A percentile compares a stretch with the other conserved stretches of the same genome.
Conservation (phyloP, 2,329 filamentous ascomycete species). For the Fusarium torreyae region DNA sequence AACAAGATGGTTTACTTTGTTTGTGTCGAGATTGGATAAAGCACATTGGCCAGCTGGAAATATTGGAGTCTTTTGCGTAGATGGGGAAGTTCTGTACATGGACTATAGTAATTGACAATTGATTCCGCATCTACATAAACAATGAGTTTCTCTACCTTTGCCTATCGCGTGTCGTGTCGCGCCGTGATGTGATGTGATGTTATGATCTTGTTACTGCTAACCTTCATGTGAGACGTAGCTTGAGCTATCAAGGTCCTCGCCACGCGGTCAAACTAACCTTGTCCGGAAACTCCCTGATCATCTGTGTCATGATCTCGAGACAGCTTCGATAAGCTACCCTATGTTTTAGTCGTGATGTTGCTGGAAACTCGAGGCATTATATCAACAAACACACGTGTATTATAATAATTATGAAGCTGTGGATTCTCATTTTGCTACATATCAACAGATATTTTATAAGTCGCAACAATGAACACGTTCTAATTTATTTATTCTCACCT, state of each 20-base stretch:
- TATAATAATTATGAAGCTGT: too few species aligned
- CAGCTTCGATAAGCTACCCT: neutral
- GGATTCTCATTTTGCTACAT: too few species aligned
- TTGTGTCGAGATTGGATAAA: constrained; percentile 54
- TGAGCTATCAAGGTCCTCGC: constrained; percentile 33
- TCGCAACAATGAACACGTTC: neutral
- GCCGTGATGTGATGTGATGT: neutral
- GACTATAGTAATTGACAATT: constrained; percentile 54
- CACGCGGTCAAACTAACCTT: constrained; percentile 8
- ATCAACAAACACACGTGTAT: neutral
- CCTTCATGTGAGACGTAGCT: neutral
- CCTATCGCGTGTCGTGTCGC: too few species aligned
- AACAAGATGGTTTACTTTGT: constrained; percentile 49
- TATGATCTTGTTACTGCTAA: neutral
- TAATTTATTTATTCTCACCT: neutral
- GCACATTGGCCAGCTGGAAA: constrained; percentile 54
- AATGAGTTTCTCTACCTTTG: too few species aligned
- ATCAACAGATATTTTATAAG: too few species aligned
- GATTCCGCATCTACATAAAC: constrained; percentile 48
- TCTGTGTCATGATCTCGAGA: too few species aligned
- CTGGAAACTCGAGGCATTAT: neutral
- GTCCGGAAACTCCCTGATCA: constrained; percentile 3
- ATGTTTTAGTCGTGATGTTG: neutral
- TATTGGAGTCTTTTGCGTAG: constrained; percentile 59
- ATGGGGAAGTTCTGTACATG: constrained; percentile 62